Conservation (phyloP, 106 monocot species). For the Dioscorea zingiberensis region DNA sequence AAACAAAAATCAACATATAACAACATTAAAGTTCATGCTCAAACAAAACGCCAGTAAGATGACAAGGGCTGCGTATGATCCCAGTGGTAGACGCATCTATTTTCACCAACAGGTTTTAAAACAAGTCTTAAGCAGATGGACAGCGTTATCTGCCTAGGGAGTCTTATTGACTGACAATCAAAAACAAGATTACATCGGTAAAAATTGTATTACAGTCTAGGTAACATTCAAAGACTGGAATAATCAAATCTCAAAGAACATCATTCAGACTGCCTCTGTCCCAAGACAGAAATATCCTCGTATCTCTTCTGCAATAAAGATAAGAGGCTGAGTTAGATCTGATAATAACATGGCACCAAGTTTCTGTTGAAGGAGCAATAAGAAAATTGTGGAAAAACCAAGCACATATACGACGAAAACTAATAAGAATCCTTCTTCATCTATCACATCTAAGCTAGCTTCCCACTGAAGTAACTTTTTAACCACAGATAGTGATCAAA, state of each 20-base stretch:
- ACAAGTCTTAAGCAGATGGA: too few relatives aligned
- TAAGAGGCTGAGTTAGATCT: too few relatives aligned
- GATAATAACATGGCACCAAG: too few relatives aligned
- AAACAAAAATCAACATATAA: too few relatives aligned
- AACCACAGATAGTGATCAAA: background rate
- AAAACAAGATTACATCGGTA: too few relatives aligned
- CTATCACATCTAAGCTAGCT: background rate
- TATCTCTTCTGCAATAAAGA: conserved; percentile 24
- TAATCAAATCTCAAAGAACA: background rate
- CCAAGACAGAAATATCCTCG: conserved; percentile 27
- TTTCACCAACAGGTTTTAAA: too few relatives aligned
- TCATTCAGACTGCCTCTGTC: conserved; percentile 24
- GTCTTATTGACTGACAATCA: too few relatives aligned
- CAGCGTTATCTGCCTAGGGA: too few relatives aligned
- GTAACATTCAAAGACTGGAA: background rate
- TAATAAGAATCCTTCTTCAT: background rate
- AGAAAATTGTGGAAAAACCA: background rate
- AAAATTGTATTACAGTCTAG: background rate
- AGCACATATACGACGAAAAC: background rate
- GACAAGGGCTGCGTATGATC: too few relatives aligned
- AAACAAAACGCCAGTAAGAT: too few relatives aligned
- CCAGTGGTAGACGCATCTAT: too few relatives aligned
- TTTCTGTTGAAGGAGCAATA: background rate
- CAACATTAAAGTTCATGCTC: too few relatives aligned
- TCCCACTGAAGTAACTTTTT: background rate